phyloP scores from a whole-genome alignment of 116 monocot genomes.

The Zostera marina region DNA sequence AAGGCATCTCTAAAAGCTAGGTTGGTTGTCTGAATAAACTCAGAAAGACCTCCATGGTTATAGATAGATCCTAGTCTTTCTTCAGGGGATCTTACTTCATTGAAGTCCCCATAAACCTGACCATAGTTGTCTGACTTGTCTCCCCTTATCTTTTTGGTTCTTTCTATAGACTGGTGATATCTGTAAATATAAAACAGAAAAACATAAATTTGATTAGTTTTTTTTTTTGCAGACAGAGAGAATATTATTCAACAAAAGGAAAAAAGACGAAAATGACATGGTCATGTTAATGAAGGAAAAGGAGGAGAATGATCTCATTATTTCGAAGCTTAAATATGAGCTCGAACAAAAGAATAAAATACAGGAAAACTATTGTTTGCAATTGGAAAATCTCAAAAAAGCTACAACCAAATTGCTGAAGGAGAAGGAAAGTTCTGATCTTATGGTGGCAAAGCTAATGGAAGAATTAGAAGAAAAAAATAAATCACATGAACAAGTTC shows the following conservation, averaged over 20 bases:
- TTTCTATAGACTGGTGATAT: no score
- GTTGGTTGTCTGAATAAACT: no score
- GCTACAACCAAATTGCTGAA: slow-evolving; percentile 23
- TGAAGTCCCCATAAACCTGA: no score
- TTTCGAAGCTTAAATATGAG: slow-evolving; percentile 49
- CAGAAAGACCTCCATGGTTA: no score
- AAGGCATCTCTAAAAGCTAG: no score
- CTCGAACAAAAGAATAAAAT: slow-evolving; percentile 15
- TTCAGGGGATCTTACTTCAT: no score
- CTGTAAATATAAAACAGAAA: neutral
- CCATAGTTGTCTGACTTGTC: no score
- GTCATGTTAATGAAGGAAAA: slow-evolving; percentile 47
- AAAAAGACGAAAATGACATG: slow-evolving; percentile 21
- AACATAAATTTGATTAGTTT: no score
- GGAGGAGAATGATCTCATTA: slow-evolving; percentile 33
- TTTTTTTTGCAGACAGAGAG: neutral
- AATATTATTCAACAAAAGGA: neutral
- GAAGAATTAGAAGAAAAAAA: slow-evolving; percentile 32
- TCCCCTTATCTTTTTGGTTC: no score
- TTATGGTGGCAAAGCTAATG: slow-evolving; percentile 20
- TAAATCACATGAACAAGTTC: slow-evolving; percentile 15
- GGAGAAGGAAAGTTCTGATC: slow-evolving; percentile 17
- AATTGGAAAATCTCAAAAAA: slow-evolving; percentile 23
- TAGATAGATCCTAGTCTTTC: no score
- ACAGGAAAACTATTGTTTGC: slow-evolving; percentile 28